A percentile compares a stretch with the other conserved stretches of the same genome.
phyloP scores from a whole-genome alignment of 1,284 basidiomycete species.

The Puccinia horiana region DNA sequence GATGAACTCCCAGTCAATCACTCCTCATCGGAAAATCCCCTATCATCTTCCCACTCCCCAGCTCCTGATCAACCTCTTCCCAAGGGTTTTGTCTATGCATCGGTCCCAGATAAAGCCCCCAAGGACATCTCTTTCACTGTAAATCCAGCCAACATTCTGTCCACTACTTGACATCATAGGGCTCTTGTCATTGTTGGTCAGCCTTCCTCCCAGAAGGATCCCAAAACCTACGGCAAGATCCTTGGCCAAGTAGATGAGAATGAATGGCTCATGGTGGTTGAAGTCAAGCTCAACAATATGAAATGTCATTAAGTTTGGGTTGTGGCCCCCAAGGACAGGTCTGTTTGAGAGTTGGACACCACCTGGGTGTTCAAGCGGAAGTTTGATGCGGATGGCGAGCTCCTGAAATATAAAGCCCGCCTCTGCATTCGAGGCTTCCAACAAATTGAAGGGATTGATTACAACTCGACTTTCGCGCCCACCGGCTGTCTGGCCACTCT shows the following conservation, averaged over 20 bases:
- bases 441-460: constrained; percentile 2
- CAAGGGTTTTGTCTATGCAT: neutral
- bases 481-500: neutral
- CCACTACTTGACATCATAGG: neutral
- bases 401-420: too few species aligned
- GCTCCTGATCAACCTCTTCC: neutral
- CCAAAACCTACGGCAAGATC: neutral
- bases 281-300: neutral
- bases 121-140: neutral
- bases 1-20: too few species aligned
- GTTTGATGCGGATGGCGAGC: constrained; percentile 7
- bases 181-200: neutral
- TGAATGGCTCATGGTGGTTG: neutral
- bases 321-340: neutral
- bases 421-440: constrained; percentile 5
- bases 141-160: neutral
- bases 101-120: neutral
- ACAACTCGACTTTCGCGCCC: constrained; percentile 1
- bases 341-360: neutral
- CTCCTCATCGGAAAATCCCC: too few species aligned
- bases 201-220: neutral
- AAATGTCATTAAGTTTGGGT: neutral
- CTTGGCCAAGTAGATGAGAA: neutral
- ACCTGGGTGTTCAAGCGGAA: constrained; percentile 23
- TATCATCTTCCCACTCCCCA: neutral